These are phyloP conservation scores for Macrotyloma uniflorum DNA, from an alignment of 306 rosid species.

Conservation along the genomic window DNA sequence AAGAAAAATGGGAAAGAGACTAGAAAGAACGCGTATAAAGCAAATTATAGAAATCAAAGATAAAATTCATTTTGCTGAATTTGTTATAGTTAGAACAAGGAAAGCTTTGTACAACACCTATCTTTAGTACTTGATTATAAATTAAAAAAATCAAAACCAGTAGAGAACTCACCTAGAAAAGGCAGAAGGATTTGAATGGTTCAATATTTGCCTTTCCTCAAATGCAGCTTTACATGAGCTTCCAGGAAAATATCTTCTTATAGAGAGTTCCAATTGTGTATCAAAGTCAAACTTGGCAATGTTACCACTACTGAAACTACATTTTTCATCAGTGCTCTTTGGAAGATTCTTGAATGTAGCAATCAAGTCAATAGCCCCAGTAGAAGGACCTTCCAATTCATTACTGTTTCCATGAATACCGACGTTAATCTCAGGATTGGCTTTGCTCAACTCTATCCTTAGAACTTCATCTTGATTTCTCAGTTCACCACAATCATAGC, in stretches of 20 bases:
- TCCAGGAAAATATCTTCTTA: constrained; percentile 45
- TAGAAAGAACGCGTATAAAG: background rate
- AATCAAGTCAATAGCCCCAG: constrained; percentile 70
- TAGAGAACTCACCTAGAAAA: constrained; percentile 68
- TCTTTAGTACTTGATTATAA: constrained; percentile 20
- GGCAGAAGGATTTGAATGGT: constrained; percentile 77
- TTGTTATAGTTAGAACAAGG: constrained; percentile 4
- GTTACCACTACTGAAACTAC: constrained; percentile 39
- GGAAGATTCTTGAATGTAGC: constrained; percentile 55
- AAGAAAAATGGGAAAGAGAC: background rate
- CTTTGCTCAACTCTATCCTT: constrained; percentile 44
- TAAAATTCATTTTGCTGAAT: background rate
- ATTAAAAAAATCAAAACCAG: background rate
- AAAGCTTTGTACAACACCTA: background rate
- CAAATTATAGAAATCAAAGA: background rate
- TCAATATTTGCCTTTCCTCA: constrained; percentile 55
- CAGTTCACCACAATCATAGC: constrained; percentile 32
- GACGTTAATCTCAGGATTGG: constrained; percentile 33
- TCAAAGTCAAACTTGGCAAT: constrained; percentile 42
- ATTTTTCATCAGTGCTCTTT: constrained; percentile 36
- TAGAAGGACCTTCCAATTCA: constrained; percentile 49
- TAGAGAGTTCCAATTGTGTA: constrained; percentile 71
- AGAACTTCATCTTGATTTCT: constrained; percentile 45
- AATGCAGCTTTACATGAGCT: constrained; percentile 42
- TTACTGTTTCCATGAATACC: constrained; percentile 40